Percentiles rank a stretch among this genome's conserved stretches.
Evolutionary conservation across 1,139 yeast genomes (phyloP).

Genomic region (Candida anutae): DNA sequence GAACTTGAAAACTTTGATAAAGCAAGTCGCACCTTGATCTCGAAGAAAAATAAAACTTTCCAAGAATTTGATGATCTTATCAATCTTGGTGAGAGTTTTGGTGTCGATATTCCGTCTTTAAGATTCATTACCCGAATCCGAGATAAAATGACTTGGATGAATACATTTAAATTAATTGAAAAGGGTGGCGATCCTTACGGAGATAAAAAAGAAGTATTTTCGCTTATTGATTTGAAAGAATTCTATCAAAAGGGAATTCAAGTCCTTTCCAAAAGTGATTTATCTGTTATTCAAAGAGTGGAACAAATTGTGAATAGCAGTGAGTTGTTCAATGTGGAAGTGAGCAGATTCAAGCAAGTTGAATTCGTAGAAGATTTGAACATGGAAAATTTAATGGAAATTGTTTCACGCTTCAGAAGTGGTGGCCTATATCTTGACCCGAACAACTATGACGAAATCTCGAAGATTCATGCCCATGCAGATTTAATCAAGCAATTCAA

Average conservation of each 20-base stretch:
- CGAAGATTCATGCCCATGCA: slow-evolving; percentile 19
- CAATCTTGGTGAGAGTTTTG: slow-evolving; percentile 51
- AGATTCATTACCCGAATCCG: slow-evolving; percentile 41
- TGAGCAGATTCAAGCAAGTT: slow-evolving; percentile 18
- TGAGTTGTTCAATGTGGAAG: slow-evolving; percentile 19
- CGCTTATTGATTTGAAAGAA: slow-evolving; percentile 25
- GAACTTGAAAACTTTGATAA: slow-evolving; percentile 51
- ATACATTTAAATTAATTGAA: slow-evolving; percentile 23
- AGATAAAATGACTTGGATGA: slow-evolving; percentile 44
- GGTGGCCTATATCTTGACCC: slow-evolving; percentile 21
- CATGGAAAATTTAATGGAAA: slow-evolving; percentile 13
- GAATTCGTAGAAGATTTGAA: slow-evolving; percentile 19
- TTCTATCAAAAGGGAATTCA: slow-evolving; percentile 36
- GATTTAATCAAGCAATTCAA: slow-evolving; percentile 16
- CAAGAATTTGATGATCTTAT: slow-evolving; percentile 41
- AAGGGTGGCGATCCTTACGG: slow-evolving; percentile 37
- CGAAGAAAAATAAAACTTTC: slow-evolving; percentile 17
- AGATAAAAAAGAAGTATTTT: slow-evolving; percentile 29
- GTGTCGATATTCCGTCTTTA: slow-evolving; percentile 47
- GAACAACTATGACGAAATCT: slow-evolving; percentile 19
- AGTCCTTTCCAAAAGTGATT: slow-evolving; percentile 23
- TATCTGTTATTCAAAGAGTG: slow-evolving; percentile 11
- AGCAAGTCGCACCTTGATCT: slow-evolving; percentile 34
- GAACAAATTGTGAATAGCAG: slow-evolving; percentile 22
- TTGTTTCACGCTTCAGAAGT: slow-evolving; percentile 18